A percentile compares a stretch with the other conserved stretches of the same genome.
Conservation (phyloP, 768 basidiomycete genomes). For the Suillus placidus region DNA sequence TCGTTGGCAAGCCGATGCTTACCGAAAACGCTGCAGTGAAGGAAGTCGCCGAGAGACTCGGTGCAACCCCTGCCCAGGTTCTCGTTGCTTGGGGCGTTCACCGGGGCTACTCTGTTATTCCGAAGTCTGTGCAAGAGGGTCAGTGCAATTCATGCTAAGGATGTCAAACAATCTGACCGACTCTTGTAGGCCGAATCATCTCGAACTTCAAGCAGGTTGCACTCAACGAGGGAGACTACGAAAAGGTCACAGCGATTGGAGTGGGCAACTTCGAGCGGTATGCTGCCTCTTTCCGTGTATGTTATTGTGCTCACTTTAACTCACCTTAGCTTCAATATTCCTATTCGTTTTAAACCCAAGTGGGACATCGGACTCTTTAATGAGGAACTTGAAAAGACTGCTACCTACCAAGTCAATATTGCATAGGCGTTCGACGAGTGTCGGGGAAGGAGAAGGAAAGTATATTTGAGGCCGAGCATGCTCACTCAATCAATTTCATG, state of each 20-base stretch:
- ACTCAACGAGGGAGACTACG: slow-evolving; percentile 67
- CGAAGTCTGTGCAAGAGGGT: slow-evolving; percentile 76
- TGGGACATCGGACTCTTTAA: slow-evolving; percentile 79
- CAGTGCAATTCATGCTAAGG: slow-evolving; percentile 7
- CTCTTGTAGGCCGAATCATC: slow-evolving; percentile 54
- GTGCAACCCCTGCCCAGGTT: slow-evolving; percentile 77
- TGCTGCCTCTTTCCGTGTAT: neutral
- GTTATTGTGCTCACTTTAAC: neutral
- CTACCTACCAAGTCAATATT: slow-evolving; percentile 37
- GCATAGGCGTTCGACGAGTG: slow-evolving; percentile 16
- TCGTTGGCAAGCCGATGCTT: slow-evolving; percentile 61
- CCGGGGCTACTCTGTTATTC: slow-evolving; percentile 81
- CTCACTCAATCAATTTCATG: neutral
- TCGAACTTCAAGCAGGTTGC: slow-evolving; percentile 80
- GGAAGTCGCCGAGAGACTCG: slow-evolving; percentile 62
- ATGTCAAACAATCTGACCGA: neutral
- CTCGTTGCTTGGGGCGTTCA: slow-evolving; percentile 79
- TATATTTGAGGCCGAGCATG: neutral
- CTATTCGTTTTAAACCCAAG: slow-evolving; percentile 54
- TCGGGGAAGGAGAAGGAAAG: neutral
- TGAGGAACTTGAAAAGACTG: slow-evolving; percentile 56
- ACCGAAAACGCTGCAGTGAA: slow-evolving; percentile 66
- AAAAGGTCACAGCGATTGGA: slow-evolving; percentile 48
- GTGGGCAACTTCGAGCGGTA: slow-evolving; percentile 39
- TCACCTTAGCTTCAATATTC: slow-evolving; percentile 53